These are phyloP conservation scores for Fusarium bulbicola DNA, from an alignment of 2,329 filamentous ascomycete genomes.

Conservation along the genomic window DNA sequence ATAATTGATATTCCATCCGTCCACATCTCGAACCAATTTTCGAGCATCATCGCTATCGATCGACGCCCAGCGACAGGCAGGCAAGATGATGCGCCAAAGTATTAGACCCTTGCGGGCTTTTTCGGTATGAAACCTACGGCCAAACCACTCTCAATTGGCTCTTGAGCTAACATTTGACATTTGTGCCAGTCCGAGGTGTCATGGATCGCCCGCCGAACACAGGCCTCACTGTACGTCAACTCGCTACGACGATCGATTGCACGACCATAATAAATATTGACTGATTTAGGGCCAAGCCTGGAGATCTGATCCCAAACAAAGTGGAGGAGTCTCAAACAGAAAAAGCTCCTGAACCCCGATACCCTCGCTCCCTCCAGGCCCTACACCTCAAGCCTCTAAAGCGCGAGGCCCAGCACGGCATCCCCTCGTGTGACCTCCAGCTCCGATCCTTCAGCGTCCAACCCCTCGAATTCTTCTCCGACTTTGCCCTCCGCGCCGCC, in stretches of 20 bases:
- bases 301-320: constrained; percentile 30
- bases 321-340: constrained; percentile 1
- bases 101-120: constrained; percentile 37
- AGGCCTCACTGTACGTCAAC: constrained; percentile 41
- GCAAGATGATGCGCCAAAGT: constrained; percentile 45
- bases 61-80: constrained; percentile 37
- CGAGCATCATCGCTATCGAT: constrained; percentile 34
- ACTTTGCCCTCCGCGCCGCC: constrained; percentile 92
- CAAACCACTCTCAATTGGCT: neutral
- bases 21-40: constrained; percentile 27
- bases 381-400: constrained; percentile 87
- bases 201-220: constrained; percentile 39
- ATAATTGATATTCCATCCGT: neutral
- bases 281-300: constrained; percentile 25
- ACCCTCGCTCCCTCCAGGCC: constrained; percentile 84
- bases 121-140: constrained; percentile 25
- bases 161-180: constrained; percentile 19
- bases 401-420: constrained; percentile 75
- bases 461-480: constrained; percentile 92
- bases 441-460: constrained; percentile 89
- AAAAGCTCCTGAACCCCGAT: constrained; percentile 53
- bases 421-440: constrained; percentile 90
- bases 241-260: neutral
- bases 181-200: constrained; percentile 29
- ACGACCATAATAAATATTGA: constrained; percentile 1